Conservation (phyloP, 2,329 filamentous ascomycete genomes). For the Fusarium goolgardi region DNA sequence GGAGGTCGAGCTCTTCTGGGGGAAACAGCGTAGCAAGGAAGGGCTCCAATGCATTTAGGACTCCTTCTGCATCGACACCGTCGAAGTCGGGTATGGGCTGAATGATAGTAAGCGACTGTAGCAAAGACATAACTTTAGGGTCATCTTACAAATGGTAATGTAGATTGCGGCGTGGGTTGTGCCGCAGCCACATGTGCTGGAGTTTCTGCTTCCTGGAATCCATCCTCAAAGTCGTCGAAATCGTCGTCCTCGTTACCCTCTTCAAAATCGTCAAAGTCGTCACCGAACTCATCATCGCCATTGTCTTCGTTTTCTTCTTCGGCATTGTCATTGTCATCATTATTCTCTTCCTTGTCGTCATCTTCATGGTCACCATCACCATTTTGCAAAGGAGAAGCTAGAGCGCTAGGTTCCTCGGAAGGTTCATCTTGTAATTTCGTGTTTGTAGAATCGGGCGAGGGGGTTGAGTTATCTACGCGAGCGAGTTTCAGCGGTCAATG, state of each 20-base stretch:
- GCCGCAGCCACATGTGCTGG: conserved; percentile 45
- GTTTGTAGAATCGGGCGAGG: conserved; percentile 47
- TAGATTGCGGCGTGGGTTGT: conserved; percentile 51
- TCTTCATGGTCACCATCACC: conserved; percentile 42
- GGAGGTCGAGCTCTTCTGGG: conserved; percentile 64
- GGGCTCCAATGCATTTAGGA: conserved; percentile 70
- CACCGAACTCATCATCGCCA: conserved; percentile 63
- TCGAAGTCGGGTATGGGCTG: conserved; percentile 77
- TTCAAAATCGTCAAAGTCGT: conserved; percentile 73
- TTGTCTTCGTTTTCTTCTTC: conserved; percentile 41
- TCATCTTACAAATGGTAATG: conserved; percentile 60
- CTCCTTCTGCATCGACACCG: conserved; percentile 68
- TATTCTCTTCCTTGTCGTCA: conserved; percentile 18
- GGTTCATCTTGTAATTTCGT: conserved; percentile 49
- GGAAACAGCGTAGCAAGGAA: conserved; percentile 76
- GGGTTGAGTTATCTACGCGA: conserved; percentile 44
- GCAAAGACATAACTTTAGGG: not conserved
- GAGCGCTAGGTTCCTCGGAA: conserved; percentile 37
- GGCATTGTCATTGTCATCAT: conserved; percentile 15
- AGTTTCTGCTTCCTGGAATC: conserved; percentile 69
- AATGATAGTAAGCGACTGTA: conserved; percentile 40
- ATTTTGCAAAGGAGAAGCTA: conserved; percentile 34
- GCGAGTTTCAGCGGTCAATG: conserved; percentile 43
- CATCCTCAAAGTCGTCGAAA: conserved; percentile 79
- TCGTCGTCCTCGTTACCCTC: conserved; percentile 66